Evolutionary conservation across 2,329 filamentous ascomycete genomes (phyloP).

Genomic region (Ilyonectria robusta): DNA sequence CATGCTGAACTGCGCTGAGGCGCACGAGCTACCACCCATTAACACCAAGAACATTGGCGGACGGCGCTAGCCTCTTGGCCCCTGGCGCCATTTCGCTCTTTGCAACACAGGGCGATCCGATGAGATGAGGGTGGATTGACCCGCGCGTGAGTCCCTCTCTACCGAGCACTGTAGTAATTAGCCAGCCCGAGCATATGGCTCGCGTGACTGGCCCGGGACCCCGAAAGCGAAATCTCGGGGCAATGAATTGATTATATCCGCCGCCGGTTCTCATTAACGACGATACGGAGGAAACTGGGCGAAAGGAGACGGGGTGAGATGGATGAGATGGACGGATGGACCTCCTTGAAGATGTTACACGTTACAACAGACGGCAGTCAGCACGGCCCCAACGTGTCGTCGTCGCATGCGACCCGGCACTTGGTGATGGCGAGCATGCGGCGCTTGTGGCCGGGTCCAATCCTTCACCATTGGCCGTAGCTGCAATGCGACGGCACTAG

Average conservation of each 20-base stretch:
- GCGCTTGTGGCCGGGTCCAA: slow-evolving; percentile 21
- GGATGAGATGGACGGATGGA: neutral
- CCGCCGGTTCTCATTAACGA: slow-evolving; percentile 6
- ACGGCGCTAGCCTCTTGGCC: slow-evolving; percentile 37
- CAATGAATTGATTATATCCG: slow-evolving; percentile 14
- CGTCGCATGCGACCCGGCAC: slow-evolving; percentile 25
- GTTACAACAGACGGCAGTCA: slow-evolving; percentile 25
- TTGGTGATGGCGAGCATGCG: slow-evolving; percentile 15
- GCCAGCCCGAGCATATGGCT: slow-evolving; percentile 24
- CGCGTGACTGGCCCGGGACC: slow-evolving; percentile 23
- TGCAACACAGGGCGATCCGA: slow-evolving; percentile 36
- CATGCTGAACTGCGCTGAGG: slow-evolving; percentile 1
- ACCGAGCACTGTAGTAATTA: too few relatives aligned
- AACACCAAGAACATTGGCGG: slow-evolving; percentile 8
- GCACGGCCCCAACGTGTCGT: slow-evolving; percentile 9
- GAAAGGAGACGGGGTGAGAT: neutral
- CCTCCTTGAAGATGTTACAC: neutral
- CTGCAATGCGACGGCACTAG: slow-evolving; percentile 23
- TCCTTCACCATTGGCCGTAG: slow-evolving; percentile 15
- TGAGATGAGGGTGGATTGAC: slow-evolving; percentile 37
- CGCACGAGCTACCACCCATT: slow-evolving; percentile 25
- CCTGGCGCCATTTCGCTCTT: slow-evolving; percentile 35
- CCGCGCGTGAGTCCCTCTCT: slow-evolving; percentile 3
- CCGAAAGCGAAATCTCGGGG: slow-evolving; percentile 12
- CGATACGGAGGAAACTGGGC: slow-evolving; percentile 8